Evolutionary conservation across 306 rosid genomes (phyloP), one percentile per base, ranked within the genome.

Genomic region (Medicago arabica): DNA sequence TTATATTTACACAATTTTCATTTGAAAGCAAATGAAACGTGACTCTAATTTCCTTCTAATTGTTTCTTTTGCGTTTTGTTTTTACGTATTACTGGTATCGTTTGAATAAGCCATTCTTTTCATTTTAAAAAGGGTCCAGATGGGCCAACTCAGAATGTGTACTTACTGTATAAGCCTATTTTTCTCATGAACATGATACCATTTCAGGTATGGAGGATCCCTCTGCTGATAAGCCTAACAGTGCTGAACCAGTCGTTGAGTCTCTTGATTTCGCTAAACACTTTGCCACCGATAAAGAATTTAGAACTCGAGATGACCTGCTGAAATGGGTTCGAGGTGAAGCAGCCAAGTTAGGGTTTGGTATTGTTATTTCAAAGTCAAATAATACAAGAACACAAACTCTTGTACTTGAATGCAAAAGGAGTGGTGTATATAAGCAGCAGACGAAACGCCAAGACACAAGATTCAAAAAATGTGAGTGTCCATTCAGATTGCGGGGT

Each of bases 401-500:
- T 17, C 23, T 54, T 54, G 14, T 54, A 18, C 60, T 54, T 18
- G 60, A 25, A 18, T 54, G 60, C 18, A 25, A 54, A 54, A 54
- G 60, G 23, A 25, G 60, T 8, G 60, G 60, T 54, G 60, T 51
- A 16, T 51, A 51, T 51, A 51, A 9, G 12, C 17, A 53, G 60
- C 25, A 54, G 2, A 9, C 8, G 28, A 54, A 54, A 8, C 12
- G 23, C 28, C 60, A 54, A 54, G 60, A 54, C 28, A 54, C 4
- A 54, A 17, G 23, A 54, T 17, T 25, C 12, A 54, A 2, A 54
- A 17, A 54, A 54, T 54, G 28, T 54, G 28, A 18, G 60, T 54
- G 60, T 54, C 60, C 60, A 17, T 54, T 54, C 23, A 54, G 60
- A 54, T 54, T 54, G 60, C 60, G 60, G 28, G 60, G 60, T 54